Conservation (phyloP, 192 early-diverging fungal species). For the Rhizoclosmatium sp. region DNA sequence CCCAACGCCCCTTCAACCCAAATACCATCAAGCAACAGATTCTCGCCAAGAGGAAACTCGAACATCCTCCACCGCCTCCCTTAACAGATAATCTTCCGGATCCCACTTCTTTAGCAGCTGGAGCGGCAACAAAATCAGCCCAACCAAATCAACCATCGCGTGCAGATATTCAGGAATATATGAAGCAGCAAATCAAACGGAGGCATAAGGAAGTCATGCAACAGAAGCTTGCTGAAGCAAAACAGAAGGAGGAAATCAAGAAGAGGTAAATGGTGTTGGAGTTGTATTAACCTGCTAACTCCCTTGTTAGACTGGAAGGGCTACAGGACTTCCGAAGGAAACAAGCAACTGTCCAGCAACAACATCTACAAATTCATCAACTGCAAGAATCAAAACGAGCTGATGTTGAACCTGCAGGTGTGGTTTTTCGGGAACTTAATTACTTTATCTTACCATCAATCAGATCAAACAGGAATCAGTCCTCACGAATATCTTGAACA, state of each 20-base stretch:
- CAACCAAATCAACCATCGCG: background rate
- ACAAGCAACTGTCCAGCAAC: slow-evolving; percentile 9
- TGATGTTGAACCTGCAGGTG: too few species aligned
- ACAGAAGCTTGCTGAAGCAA: background rate
- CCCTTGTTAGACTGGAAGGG: slow-evolving; percentile 1
- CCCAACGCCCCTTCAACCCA: background rate
- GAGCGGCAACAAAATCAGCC: background rate
- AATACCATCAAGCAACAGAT: background rate
- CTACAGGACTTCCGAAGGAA: background rate
- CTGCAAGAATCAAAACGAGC: background rate
- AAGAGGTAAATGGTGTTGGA: background rate
- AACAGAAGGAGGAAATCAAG: background rate
- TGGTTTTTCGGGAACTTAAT: too few species aligned
- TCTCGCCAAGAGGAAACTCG: background rate
- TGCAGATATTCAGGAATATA: slow-evolving; percentile 11
- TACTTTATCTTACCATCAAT: too few species aligned
- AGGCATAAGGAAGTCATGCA: slow-evolving; percentile 12
- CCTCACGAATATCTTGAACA: too few species aligned
- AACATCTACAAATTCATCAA: slow-evolving; percentile 13
- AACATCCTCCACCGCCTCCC: background rate
- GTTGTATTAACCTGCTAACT: background rate
- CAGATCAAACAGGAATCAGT: too few species aligned
- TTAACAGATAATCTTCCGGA: background rate
- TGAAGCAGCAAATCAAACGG: slow-evolving; percentile 24
- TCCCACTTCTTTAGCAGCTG: too few species aligned